phyloP scores from a whole-genome alignment of 73 alveolate species.

The Paramecium bursaria region DNA sequence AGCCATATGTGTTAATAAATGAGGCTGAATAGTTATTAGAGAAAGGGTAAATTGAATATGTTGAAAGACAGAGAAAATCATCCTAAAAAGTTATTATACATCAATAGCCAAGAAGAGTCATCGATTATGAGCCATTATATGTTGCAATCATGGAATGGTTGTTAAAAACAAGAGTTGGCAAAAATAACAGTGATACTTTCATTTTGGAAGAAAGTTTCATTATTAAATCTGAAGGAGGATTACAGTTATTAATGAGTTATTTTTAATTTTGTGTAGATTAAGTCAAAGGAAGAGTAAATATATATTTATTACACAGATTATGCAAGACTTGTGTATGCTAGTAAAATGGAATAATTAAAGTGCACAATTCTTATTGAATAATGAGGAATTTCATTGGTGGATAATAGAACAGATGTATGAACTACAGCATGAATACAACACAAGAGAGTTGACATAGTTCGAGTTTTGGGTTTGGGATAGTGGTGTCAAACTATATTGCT shows the following conservation, averaged over 20 bases:
- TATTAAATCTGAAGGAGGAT: slow-evolving; percentile 56
- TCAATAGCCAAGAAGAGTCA: slow-evolving; percentile 49
- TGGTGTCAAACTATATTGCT: slow-evolving; percentile 54
- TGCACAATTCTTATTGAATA: slow-evolving; percentile 18
- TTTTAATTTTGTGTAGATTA: slow-evolving; percentile 43
- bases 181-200: slow-evolving; percentile 40
- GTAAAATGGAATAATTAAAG: slow-evolving; percentile 44
- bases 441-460: slow-evolving; percentile 7
- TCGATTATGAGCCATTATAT: slow-evolving; percentile 69
- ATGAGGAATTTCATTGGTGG: slow-evolving; percentile 66
- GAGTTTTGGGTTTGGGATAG: slow-evolving; percentile 61
- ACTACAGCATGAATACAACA: slow-evolving; percentile 27
- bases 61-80: no score
- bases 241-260: slow-evolving; percentile 34
- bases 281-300: slow-evolving; percentile 24
- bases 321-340: slow-evolving; percentile 55
- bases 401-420: background rate
- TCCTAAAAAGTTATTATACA: no score
- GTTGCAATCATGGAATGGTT: slow-evolving; percentile 73
- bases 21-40: no score
- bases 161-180: slow-evolving; percentile 61
- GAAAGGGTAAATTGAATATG: no score
- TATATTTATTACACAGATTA: background rate
- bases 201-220: slow-evolving; percentile 47
- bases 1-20: slow-evolving; percentile 4